Conservation (phyloP, 2,329 filamentous ascomycete species). For the Davidsoniella eucalypti region DNA sequence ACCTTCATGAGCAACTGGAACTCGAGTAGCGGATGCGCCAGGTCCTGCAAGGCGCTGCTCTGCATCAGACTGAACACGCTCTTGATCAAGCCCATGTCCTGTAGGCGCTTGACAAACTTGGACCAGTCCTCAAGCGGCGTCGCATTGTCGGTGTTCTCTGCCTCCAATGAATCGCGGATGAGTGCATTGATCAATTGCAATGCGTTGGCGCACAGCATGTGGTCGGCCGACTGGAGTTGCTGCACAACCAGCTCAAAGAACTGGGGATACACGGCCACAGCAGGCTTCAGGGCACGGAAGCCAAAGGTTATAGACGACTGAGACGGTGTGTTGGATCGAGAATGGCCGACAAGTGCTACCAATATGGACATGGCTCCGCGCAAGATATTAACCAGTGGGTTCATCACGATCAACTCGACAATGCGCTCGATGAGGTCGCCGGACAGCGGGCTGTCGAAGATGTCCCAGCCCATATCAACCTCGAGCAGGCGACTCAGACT, state of each 20-base stretch:
- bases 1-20: slow-evolving; percentile 88
- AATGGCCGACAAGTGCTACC: slow-evolving; percentile 80
- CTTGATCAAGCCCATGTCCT: slow-evolving; percentile 84
- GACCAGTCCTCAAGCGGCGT: slow-evolving; percentile 61
- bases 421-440: slow-evolving; percentile 58
- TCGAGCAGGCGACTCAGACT: slow-evolving; percentile 77
- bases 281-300: slow-evolving; percentile 81
- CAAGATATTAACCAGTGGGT: slow-evolving; percentile 93
- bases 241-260: slow-evolving; percentile 91
- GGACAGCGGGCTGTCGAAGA: slow-evolving; percentile 46
- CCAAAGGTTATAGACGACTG: slow-evolving; percentile 44
- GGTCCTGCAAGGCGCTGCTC: slow-evolving; percentile 76
- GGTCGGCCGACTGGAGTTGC: slow-evolving; percentile 82
- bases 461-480: slow-evolving; percentile 96
- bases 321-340: slow-evolving; percentile 43
- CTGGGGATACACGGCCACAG: slow-evolving; percentile 76
- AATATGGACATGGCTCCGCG: slow-evolving; percentile 93
- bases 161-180: slow-evolving; percentile 57
- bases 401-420: slow-evolving; percentile 83
- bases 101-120: slow-evolving; percentile 82
- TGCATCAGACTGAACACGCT: slow-evolving; percentile 90
- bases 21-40: slow-evolving; percentile 77
- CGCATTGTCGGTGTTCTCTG: slow-evolving; percentile 19
- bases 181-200: slow-evolving; percentile 90
- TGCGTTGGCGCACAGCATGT: slow-evolving; percentile 87